phyloP scores from a whole-genome alignment of 441 rosid genomes.

The Eruca vesicaria region DNA sequence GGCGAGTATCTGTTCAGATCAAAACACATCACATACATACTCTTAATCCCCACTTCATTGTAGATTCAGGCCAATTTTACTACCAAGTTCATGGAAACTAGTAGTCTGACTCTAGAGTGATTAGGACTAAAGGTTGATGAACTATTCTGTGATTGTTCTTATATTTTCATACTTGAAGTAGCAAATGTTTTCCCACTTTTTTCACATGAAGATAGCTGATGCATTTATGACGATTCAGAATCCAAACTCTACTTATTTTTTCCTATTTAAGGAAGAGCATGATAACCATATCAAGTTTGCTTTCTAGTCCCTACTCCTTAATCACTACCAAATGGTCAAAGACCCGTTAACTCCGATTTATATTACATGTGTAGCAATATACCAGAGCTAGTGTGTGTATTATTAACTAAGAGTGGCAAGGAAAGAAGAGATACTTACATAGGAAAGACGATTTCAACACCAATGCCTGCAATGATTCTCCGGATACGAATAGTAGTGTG shows the following conservation, averaged over 20 bases:
- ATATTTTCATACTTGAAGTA: neutral
- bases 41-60: neutral
- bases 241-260: neutral
- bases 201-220: neutral
- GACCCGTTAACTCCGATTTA: neutral
- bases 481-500: slow-evolving; percentile 73
- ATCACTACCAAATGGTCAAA: neutral
- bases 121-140: neutral
- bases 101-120: neutral
- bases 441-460: slow-evolving; percentile 75
- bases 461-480: slow-evolving; percentile 82
- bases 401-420: neutral
- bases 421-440: slow-evolving; percentile 49
- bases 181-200: neutral
- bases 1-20: slow-evolving; percentile 68
- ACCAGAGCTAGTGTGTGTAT: neutral
- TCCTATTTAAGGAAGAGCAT: neutral
- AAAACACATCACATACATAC: neutral
- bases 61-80: neutral
- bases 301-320: neutral
- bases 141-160: neutral
- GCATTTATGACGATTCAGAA: neutral
- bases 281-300: neutral
- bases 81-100: neutral
- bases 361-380: neutral